Evolutionary conservation across 169 alveolate species (phyloP), one percentile per base, ranked within the genome.

Genomic region (Theileria orientalis): DNA sequence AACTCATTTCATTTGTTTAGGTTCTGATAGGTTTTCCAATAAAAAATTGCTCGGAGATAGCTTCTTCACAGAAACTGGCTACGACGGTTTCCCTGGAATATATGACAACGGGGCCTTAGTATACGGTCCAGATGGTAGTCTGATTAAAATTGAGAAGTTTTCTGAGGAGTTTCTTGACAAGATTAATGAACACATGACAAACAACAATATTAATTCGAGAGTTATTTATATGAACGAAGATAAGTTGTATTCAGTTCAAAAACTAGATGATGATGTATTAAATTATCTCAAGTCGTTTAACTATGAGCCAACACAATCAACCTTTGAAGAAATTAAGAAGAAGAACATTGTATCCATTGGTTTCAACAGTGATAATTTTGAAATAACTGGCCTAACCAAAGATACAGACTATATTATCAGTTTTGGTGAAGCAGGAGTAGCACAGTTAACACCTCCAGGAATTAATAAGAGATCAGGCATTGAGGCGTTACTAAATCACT

Each of bases 121-220:
- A 57, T 69, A 69, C 76, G 57, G n/a, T 42, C 0, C 42, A 13
- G 80, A 63, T 11, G 77, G 80, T 19, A 61, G 33, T 5, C 1
- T n/a, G 41, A 8, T 68, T 3, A 59, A 67, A 16, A 41, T 69
- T 44, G 19, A 7, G 19, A 46, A n/a, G 35, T 54, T 76, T 27
- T 44, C 6, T 25, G 0, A 9, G 7, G 30, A 49, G 27, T 16
- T 49, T 33, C 19, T 49, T 13, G 30, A 16, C 7, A 14, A 49
- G 27, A 21, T 49, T n/a, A 32, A 21, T 49, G 7, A 49, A 9
- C 25, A 49, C 32, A 9, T 49, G 14, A n/a, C 9, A 13, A 1
- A 2, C 0, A 49, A 49, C 7, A 16, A 16, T 16, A 27, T 49
- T 49, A 16, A 13, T 9, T 11, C 19, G 19, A 49, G 25, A 49